Percentiles rank a stretch among this genome's conserved stretches.
Evolutionary conservation across 371 early-diverging fungal genomes (phyloP).

Genomic region (Lichtheimia hyalospora): DNA sequence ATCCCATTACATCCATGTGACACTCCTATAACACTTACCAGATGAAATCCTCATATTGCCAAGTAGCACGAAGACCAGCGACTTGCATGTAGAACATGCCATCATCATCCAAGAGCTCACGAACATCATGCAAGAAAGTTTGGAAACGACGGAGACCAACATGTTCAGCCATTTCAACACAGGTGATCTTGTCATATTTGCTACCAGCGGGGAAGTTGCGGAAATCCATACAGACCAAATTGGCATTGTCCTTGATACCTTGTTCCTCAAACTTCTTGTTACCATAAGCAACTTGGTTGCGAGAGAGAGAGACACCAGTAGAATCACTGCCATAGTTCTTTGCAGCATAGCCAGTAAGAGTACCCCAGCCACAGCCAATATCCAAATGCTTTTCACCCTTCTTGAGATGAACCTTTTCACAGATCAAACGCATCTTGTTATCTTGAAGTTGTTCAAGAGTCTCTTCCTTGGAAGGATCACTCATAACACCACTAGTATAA

Average conservation of each 20-base stretch:
- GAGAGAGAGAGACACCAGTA: conserved; percentile 91
- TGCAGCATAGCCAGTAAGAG: conserved; percentile 86
- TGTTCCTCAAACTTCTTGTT: conserved; percentile 80
- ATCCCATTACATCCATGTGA: no score
- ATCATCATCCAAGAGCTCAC: conserved; percentile 94
- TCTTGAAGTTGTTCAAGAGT: conserved; percentile 93
- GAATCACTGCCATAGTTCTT: conserved; percentile 87
- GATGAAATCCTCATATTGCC: conserved; percentile 90
- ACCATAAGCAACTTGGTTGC: conserved; percentile 90
- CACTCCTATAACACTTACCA: conserved; percentile 36
- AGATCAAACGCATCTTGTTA: conserved; percentile 91
- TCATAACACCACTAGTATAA: conserved; percentile 93
- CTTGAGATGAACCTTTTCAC: conserved; percentile 85
- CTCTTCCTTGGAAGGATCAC: conserved; percentile 72
- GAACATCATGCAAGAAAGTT: conserved; percentile 88
- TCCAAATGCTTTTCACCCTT: conserved; percentile 91
- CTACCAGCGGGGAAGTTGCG: conserved; percentile 87
- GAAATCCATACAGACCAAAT: conserved; percentile 92
- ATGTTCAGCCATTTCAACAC: conserved; percentile 98
- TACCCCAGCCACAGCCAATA: conserved; percentile 99
- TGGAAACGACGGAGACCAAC: conserved; percentile 94
- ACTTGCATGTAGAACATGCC: conserved; percentile 97
- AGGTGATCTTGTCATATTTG: conserved; percentile 93
- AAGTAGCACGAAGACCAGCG: conserved; percentile 89
- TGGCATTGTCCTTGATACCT: conserved; percentile 79